Evolutionary conservation across 108 stramenopile genomes (phyloP).

Genomic region (Epipyxis sp.): DNA sequence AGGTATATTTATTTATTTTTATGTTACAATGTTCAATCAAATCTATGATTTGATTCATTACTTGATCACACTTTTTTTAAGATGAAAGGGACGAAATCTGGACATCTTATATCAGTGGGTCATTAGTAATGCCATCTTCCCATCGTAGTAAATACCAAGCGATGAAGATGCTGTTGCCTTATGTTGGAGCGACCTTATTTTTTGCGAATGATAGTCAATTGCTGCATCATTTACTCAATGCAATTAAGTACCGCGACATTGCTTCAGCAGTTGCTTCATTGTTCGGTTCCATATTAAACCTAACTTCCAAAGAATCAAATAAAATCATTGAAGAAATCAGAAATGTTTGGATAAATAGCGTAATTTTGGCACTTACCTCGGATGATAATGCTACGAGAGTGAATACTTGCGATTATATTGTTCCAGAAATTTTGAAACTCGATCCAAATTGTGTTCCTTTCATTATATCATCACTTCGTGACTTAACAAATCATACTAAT

Average conservation of each 20-base stretch:
- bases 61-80: too few relatives aligned
- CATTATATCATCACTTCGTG: neutral
- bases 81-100: neutral
- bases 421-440: neutral
- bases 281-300: neutral
- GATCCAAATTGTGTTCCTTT: neutral
- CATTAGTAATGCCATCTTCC: neutral
- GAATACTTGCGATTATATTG: neutral
- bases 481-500: too few relatives aligned
- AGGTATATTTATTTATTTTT: too few relatives aligned
- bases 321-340: neutral
- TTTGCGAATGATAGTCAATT: neutral
- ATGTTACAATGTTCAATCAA: too few relatives aligned
- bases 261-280: neutral
- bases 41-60: too few relatives aligned
- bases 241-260: neutral
- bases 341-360: neutral
- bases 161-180: neutral
- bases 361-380: neutral
- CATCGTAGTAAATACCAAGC: conserved; percentile 14
- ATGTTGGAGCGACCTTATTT: neutral
- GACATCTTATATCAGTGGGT: neutral
- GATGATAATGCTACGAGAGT: neutral
- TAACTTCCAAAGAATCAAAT: neutral
- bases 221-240: neutral